Evolutionary conservation across 768 basidiomycete genomes (phyloP), one percentile per base, ranked within the genome.

Genomic region (Dentipellis sp.): DNA sequence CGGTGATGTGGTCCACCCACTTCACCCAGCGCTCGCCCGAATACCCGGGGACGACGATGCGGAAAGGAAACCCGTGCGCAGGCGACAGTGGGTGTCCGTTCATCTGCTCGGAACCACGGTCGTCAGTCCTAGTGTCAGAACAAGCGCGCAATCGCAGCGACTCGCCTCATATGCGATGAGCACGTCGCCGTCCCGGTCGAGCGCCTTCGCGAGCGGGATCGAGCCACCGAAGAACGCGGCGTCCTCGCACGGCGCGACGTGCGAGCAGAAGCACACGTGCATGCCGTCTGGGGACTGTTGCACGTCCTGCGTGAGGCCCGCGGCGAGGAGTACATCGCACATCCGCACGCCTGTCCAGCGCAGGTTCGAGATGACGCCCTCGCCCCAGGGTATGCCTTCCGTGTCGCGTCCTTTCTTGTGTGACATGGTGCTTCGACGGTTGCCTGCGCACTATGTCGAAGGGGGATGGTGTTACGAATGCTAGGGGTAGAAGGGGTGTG

Each of bases 11-110:
- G 62, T 85, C 82, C 0, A 86, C 71, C 86, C 86, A 88, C 72
- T 88, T 87, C 8, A 86, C 84, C 83, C 84, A 86, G 10, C 86
- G 78, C 34, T 83, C 86, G 6, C 86, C 86, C 14, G 80, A 72
- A 61, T 76, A 78, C 3, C 86, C 86, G 0, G 86, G 86, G 1
- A 82, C 81, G 40, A 87, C 78, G 8, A 84, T 67, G n/a, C 86
- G 80, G 22, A 88, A 61, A 3, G 85, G 85, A 5, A 76, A 83
- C 1, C 86, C 86, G 49, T 83, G 84, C 54, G 82, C 79, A 1
- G 83, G 69, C 12, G 76, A 74, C 16, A 87, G 68, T 0, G 76
- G 71, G 56, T 79, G 76, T 34, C 73, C 78, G 55, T 88, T 87
- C 84, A 87, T 87, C 84, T 83, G 56, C 11, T n/a, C 21, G 11